Evolutionary conservation across 306 rosid genomes (phyloP).

Genomic region (Datisca glomerata): DNA sequence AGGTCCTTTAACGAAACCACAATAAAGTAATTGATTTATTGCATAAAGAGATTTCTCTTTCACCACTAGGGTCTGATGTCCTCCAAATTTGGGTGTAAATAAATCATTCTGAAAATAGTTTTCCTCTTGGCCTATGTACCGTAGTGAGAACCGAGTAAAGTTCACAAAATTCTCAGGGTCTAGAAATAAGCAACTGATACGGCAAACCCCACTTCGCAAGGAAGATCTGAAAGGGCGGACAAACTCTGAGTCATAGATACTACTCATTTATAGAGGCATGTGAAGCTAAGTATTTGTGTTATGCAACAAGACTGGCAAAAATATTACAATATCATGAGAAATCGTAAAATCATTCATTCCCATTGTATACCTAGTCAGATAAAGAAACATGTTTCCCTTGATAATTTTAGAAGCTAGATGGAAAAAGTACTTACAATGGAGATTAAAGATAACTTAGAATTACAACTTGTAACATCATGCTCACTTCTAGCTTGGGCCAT

Average conservation of each 20-base stretch:
- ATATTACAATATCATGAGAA: not conserved
- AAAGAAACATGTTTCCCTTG: too few relatives aligned
- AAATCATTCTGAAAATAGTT: constrained; percentile 13
- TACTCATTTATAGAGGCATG: not conserved
- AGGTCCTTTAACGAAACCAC: constrained; percentile 72
- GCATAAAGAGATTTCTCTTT: constrained; percentile 68
- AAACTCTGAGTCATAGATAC: constrained; percentile 14
- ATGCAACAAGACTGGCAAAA: not conserved
- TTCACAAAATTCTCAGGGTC: constrained; percentile 49
- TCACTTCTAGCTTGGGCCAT: too few relatives aligned
- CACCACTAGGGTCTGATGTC: constrained; percentile 63
- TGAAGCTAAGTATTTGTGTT: not conserved
- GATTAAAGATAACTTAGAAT: not conserved
- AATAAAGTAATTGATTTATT: constrained; percentile 57
- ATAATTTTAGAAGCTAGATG: too few relatives aligned
- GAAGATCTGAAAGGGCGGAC: constrained; percentile 48
- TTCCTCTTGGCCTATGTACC: constrained; percentile 50
- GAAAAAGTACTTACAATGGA: too few relatives aligned
- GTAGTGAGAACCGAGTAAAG: constrained; percentile 46
- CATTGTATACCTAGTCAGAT: too few relatives aligned
- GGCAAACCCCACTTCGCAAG: constrained; percentile 55
- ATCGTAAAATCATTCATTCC: too few relatives aligned
- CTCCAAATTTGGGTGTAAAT: constrained; percentile 71
- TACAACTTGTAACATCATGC: not conserved
- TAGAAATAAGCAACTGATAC: constrained; percentile 45